Evolutionary conservation across 2,329 filamentous ascomycete species (phyloP).

Genomic region (Colletotrichum horii): DNA sequence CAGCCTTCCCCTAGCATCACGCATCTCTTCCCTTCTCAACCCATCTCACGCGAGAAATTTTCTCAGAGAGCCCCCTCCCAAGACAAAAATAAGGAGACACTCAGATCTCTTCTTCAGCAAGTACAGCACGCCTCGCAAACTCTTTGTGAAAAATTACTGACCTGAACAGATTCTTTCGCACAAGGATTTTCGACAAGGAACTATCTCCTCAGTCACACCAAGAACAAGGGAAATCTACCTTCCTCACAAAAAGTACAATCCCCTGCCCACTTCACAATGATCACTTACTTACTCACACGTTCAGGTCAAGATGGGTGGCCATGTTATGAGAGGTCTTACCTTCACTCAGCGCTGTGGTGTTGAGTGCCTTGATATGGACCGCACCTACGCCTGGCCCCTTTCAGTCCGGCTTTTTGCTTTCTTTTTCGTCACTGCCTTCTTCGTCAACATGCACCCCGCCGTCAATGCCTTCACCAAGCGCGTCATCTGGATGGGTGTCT

Average conservation of each 20-base stretch:
- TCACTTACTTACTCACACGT: not conserved
- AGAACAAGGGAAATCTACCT: not conserved
- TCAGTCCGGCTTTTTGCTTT: slow-evolving; percentile 1
- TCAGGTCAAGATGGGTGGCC: not conserved
- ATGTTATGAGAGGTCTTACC: not conserved
- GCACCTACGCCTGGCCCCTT: slow-evolving; percentile 4
- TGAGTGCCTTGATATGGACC: not conserved
- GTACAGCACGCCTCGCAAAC: not conserved
- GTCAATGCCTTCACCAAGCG: not conserved
- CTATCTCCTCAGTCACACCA: not conserved
- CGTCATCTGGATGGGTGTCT: not conserved
- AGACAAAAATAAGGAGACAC: not conserved
- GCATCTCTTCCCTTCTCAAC: not conserved
- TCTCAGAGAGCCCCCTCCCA: not conserved
- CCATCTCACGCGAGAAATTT: not conserved
- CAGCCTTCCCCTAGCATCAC: not conserved
- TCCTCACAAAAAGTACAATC: not conserved
- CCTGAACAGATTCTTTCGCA: not conserved
- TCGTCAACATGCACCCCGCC: slow-evolving; percentile 7
- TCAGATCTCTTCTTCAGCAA: not conserved
- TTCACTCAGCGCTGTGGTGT: not conserved
- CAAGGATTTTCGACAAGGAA: not conserved
- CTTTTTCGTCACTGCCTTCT: not conserved
- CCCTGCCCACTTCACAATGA: not conserved
- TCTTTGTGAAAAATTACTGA: not conserved